Percentiles rank a stretch among this genome's conserved stretches.
These are phyloP conservation scores for Phallus indusiatus DNA, from an alignment of 768 basidiomycete species.

Conservation along the genomic window DNA sequence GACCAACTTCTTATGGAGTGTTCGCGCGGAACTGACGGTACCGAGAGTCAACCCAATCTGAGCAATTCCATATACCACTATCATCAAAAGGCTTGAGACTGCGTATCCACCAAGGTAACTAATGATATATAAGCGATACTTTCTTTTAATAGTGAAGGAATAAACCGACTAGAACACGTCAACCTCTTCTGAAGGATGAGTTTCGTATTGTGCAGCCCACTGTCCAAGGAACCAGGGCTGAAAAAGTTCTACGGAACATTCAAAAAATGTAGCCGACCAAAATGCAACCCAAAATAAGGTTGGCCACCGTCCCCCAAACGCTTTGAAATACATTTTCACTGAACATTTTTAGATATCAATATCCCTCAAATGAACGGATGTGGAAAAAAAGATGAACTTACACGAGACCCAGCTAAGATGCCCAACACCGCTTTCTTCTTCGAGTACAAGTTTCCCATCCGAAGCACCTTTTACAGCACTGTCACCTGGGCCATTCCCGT, in stretches of 20 bases:
- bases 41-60: neutral
- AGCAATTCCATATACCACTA: neutral
- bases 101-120: too few relatives aligned
- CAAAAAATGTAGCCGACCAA: neutral
- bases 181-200: conserved; percentile 24
- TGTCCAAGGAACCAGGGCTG: conserved; percentile 21
- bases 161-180: too few relatives aligned
- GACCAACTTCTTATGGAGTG: conserved; percentile 34
- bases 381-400: neutral
- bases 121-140: too few relatives aligned
- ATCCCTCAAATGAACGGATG: too few relatives aligned
- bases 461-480: too few relatives aligned
- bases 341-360: too few relatives aligned
- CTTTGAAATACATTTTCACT: too few relatives aligned
- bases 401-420: conserved; percentile 14
- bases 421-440: conserved; percentile 16
- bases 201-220: conserved; percentile 35
- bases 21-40: neutral
- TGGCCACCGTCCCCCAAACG: too few relatives aligned
- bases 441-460: conserved; percentile 15
- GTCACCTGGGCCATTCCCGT: conserved; percentile 1
- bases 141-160: too few relatives aligned
- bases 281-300: neutral
- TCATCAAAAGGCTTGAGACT: too few relatives aligned
- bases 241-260: neutral